Evolutionary conservation across 2,329 filamentous ascomycete species (phyloP), one percentile per base, ranked within the genome.

Genomic region (Macrophomina pseudophaseolina): DNA sequence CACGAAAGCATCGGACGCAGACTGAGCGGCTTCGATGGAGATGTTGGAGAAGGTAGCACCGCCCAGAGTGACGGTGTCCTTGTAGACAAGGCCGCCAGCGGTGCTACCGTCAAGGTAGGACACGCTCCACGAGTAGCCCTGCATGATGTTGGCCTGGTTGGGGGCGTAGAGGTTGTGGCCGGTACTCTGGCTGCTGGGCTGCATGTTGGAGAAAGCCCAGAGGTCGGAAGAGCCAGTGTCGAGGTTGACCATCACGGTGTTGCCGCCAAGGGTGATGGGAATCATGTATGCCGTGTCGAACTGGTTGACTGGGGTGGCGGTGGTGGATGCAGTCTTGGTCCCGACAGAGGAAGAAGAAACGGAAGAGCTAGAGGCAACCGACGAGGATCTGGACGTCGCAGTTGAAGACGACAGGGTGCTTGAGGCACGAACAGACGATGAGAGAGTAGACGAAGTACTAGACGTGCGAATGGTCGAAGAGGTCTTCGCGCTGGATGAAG

Each of bases 191-290:
- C n/a, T 48, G 30, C 28, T 33, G 6, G 18, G 44, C 35, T 33
- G n/a, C 33, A 44, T 14, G 33, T 11, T 63, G 6, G 44, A 40
- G 28, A 51, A 35, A 35, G 58, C 18, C 63, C 77, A 88, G 89
- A 91, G 84, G 78, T 91, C 89, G 44, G 88, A 83, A 69, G 82
- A 90, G 69, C 83, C 90, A 14, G 91, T 93, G 71, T 93, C 91
- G 68, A 93, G 85, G 74, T 92, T 89, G 67, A 93, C 75, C 67
- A 87, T 84, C 69, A 59, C 16, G 33, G 53, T 52, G 11, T 5
- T 65, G 40, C 38, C 79, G 51, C 90, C 91, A 68, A 93, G 81
- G 2, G 80, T 83, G 54, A 93, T 86, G 0, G 88, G 86, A 69
- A 75, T 79, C 6, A 82, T 76, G 71, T 82, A 82, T 14, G 72